Conservation (phyloP, 2,329 filamentous ascomycete genomes). For the Penicillium crustosum region DNA sequence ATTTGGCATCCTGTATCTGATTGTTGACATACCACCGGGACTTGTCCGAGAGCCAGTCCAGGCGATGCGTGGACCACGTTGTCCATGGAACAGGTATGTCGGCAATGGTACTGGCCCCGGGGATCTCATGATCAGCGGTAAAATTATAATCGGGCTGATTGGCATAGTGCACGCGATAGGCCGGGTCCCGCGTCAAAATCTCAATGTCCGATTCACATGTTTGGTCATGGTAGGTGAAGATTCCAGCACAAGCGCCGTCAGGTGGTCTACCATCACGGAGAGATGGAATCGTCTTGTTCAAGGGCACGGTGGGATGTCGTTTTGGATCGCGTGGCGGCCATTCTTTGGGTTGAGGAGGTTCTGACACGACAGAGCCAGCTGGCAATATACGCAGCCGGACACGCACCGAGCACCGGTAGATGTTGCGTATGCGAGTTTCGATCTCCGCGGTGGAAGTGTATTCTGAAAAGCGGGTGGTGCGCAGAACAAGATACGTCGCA, state of each 20-base stretch:
- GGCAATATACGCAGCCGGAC: conserved; percentile 47
- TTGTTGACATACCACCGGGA: conserved; percentile 43
- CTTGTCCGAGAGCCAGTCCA: conserved; percentile 41
- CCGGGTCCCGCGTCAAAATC: conserved; percentile 51
- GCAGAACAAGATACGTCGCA: conserved; percentile 49
- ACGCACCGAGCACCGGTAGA: conserved; percentile 51
- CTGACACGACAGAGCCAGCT: conserved; percentile 12
- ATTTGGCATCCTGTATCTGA: conserved; percentile 31
- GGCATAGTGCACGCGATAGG: conserved; percentile 43
- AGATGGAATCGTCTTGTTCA: not conserved
- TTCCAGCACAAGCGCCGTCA: conserved; percentile 51
- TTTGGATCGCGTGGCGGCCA: conserved; percentile 6
- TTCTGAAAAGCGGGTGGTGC: conserved; percentile 44
- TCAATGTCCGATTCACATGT: conserved; percentile 55
- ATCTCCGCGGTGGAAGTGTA: conserved; percentile 53
- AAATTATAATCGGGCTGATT: conserved; percentile 47
- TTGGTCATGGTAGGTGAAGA: conserved; percentile 52
- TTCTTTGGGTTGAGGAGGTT: conserved; percentile 10
- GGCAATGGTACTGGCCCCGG: conserved; percentile 32
- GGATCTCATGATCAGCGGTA: conserved; percentile 33
- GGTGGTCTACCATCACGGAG: conserved; percentile 30
- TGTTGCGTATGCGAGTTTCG: conserved; percentile 46
- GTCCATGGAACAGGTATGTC: conserved; percentile 41
- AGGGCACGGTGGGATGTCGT: not conserved
- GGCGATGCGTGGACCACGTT: conserved; percentile 41